Base-by-base conservation (phyloP, 73 alveolate genomes). In the Urostyla sp. region DNA sequence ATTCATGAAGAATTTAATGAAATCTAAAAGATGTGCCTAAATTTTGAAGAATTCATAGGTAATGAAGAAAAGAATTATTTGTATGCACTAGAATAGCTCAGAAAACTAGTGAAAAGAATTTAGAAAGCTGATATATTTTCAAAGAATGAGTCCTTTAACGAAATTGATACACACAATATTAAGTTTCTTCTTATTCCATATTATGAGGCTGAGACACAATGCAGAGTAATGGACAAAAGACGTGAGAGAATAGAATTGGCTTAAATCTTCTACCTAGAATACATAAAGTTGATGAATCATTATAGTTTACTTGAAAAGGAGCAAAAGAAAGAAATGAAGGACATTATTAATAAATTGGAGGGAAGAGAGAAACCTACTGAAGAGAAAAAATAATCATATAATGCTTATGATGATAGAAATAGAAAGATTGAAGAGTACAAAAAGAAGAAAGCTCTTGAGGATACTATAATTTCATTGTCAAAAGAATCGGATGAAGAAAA, bases 211-310 rank as follows among this genome's bases (percentile, higher is more conserved):
- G 93, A 85, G 30, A 69, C 78, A 0, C 44, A 75, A n/a, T 55
- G 20, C 51, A 75, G 93, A 52, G 28, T 85, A 0, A 85, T 85
- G 93, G 86, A 85, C 45, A 72, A 76, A 37, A 75, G 93, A 32
- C 49, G 52, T 28, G 83, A 76, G 26, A 75, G 84, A 67, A 75
- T 85, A 48, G 50, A 63, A 30, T 32, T 51, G 5, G 35, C 89
- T 0, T 34, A 76, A 32, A 56, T 43, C 43, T 85, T 76, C 56
- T 85, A n/a, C 58, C 73, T 61, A 15, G 94, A 86, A 50, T 86
- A 63, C 45, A 21, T 76, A 38, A 86, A 77, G 67, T 72, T 86
- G 10, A 76, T 86, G 90, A 46, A 86, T 28, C 94, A 86, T 37
- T 86, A 86, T 35, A 83, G 75, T 18, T 50, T 86, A 49, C 48